phyloP scores from a whole-genome alignment of 345 rosid species.

The Aethionema arabicum region DNA sequence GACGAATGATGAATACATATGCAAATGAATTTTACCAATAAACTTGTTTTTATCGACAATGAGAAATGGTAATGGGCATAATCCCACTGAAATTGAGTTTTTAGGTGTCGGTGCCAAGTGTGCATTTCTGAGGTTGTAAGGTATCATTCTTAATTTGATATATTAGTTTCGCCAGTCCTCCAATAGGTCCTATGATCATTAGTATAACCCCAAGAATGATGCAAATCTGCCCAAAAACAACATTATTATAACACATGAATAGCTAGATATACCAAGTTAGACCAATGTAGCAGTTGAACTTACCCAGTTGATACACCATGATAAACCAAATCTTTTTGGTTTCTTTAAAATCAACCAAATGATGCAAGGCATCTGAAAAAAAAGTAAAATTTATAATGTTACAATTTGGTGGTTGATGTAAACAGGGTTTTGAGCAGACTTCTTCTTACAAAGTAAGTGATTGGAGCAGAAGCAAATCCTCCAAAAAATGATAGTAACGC shows the following conservation, averaged over 20 bases:
- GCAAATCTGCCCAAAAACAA: constrained; percentile 50
- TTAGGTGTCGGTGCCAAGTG: too few species aligned
- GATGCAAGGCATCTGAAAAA: constrained; percentile 62
- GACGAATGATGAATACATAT: too few species aligned
- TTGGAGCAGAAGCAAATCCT: constrained; percentile 72
- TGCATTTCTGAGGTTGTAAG: background rate
- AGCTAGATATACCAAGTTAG: background rate
- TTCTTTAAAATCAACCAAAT: constrained; percentile 67
- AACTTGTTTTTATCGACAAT: too few species aligned
- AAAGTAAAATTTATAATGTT: background rate
- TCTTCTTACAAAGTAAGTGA: constrained; percentile 62
- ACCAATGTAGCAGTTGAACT: background rate
- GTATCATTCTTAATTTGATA: background rate
- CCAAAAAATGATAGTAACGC: constrained; percentile 72
- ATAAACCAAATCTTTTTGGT: constrained; percentile 53
- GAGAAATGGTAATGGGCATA: too few species aligned
- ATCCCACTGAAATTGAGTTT: too few species aligned
- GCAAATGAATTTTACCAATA: too few species aligned
- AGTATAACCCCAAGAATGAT: constrained; percentile 54
- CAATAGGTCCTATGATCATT: constrained; percentile 67
- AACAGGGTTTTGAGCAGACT: background rate
- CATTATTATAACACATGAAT: background rate
- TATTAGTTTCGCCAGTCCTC: constrained; percentile 48
- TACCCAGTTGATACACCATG: constrained; percentile 74
- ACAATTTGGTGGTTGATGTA: background rate